These are phyloP conservation scores for Spizellomyces punctatus DNA, from an alignment of 192 early-diverging fungal species.

Conservation along the genomic window DNA sequence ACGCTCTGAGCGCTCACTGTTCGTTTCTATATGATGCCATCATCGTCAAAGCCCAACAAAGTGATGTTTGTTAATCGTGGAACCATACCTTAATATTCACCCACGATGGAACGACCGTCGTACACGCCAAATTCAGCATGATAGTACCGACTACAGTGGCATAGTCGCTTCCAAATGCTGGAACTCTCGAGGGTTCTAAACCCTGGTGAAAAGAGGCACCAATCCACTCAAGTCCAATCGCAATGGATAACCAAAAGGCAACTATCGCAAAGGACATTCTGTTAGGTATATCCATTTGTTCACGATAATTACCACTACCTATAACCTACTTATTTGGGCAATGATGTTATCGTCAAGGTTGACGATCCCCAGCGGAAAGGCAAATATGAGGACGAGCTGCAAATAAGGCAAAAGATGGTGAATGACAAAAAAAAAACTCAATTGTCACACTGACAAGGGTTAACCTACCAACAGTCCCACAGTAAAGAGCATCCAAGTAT, in stretches of 20 bases:
- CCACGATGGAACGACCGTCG: conserved; percentile 57
- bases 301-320: too few relatives aligned
- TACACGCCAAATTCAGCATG: conserved; percentile 57
- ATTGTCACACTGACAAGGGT: not conserved
- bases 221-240: conserved; percentile 51
- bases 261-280: conserved; percentile 22
- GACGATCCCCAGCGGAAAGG: conserved; percentile 48
- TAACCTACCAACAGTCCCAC: conserved; percentile 43
- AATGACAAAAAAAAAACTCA: not conserved
- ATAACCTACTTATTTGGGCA: conserved; percentile 47
- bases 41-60: not conserved
- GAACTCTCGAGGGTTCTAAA: conserved; percentile 32
- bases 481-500: conserved; percentile 46
- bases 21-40: conserved; percentile 31
- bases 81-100: conserved; percentile 56
- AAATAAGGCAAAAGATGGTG: not conserved
- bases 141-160: conserved; percentile 46
- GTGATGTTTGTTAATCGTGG: not conserved
- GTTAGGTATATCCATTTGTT: too few relatives aligned
- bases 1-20: conserved; percentile 53
- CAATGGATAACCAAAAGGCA: conserved; percentile 45
- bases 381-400: conserved; percentile 39
- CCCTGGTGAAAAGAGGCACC: conserved; percentile 26
- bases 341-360: conserved; percentile 61
- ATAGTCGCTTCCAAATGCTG: conserved; percentile 34